These are phyloP conservation scores for Hysterangium stoloniferum DNA, from an alignment of 768 basidiomycete species.

Conservation along the genomic window DNA sequence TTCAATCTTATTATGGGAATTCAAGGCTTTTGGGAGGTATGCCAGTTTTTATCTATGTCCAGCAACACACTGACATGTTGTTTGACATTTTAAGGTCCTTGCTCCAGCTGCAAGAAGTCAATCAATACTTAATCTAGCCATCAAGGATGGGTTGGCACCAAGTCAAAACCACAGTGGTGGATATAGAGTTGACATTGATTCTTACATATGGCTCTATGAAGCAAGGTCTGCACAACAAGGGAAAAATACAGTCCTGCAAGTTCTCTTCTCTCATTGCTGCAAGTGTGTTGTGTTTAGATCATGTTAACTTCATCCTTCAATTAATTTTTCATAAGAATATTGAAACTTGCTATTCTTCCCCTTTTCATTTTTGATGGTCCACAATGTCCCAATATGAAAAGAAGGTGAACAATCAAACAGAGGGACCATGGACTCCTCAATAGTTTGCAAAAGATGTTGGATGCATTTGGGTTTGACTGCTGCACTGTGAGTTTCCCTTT, in stretches of 20 bases:
- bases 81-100: not conserved
- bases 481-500: not conserved
- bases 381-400: not conserved
- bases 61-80: not conserved
- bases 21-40: conserved; percentile 2
- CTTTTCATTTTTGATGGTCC: conserved; percentile 4
- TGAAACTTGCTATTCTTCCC: not conserved
- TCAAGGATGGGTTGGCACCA: not conserved
- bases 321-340: not conserved
- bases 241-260: not conserved
- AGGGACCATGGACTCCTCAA: not conserved
- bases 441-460: not conserved
- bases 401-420: not conserved
- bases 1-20: not conserved
- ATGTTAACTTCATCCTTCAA: not conserved
- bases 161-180: not conserved
- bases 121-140: not conserved
- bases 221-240: not conserved
- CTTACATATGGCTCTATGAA: not conserved
- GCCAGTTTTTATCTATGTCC: not conserved
- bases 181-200: conserved; percentile 4
- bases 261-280: conserved; percentile 1
- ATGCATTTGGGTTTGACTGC: conserved; percentile 2
- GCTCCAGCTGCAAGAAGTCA: not conserved
- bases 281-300: not conserved